Evolutionary conservation across 345 rosid species (phyloP).

Genomic region (Gossypium stocksii): DNA sequence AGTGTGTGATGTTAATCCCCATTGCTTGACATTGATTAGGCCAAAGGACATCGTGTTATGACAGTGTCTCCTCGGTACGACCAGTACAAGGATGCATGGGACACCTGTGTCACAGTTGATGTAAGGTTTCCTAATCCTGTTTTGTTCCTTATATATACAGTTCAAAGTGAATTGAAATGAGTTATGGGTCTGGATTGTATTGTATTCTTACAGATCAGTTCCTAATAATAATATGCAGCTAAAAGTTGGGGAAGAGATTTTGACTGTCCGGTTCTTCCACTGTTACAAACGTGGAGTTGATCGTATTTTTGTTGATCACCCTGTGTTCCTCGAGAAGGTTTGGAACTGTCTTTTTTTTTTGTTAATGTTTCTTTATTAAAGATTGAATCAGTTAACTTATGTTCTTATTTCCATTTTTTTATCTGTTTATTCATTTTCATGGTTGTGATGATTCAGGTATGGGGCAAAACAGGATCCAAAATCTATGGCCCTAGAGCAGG

Average conservation of each 20-base stretch:
- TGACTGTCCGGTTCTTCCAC: constrained; percentile 79
- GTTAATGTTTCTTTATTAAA: background rate
- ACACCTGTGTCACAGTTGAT: constrained; percentile 49
- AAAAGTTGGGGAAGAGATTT: constrained; percentile 48
- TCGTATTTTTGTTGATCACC: constrained; percentile 91
- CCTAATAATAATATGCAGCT: constrained; percentile 34
- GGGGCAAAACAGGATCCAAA: constrained; percentile 89
- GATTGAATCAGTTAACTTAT: background rate
- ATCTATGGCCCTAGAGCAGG: constrained; percentile 84
- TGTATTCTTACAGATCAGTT: background rate
- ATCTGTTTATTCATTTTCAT: constrained; percentile 14
- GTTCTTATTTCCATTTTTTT: background rate
- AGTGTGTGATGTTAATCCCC: background rate
- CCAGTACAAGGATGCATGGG: constrained; percentile 96
- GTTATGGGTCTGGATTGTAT: constrained; percentile 5
- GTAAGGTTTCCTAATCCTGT: constrained; percentile 26
- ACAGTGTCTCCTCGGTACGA: constrained; percentile 73
- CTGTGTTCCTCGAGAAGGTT: constrained; percentile 85
- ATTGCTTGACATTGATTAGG: constrained; percentile 36
- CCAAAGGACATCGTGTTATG: constrained; percentile 88
- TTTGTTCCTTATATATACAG: background rate
- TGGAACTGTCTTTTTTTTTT: background rate
- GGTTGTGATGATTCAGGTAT: constrained; percentile 41
- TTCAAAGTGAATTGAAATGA: background rate
- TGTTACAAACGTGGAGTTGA: constrained; percentile 89